These are phyloP conservation scores for Leccinellum rugosiceps DNA, from an alignment of 768 basidiomycete genomes.

Conservation along the genomic window DNA sequence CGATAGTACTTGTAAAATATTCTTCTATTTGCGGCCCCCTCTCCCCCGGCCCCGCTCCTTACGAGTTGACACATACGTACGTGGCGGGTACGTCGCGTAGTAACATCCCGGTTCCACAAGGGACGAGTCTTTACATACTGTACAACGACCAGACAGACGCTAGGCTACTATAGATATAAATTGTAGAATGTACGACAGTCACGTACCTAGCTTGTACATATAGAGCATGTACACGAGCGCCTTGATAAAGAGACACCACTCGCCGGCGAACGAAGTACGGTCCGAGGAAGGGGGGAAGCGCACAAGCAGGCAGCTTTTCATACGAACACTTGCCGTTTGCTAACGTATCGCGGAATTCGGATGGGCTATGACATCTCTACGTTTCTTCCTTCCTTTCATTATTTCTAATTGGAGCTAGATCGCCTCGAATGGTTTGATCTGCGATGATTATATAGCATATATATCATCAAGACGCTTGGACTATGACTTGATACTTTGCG, in stretches of 20 bases:
- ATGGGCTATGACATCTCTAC: not conserved
- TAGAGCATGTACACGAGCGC: not conserved
- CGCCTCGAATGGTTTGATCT: conserved; percentile 14
- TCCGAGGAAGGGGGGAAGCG: not conserved
- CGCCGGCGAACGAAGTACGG: not conserved
- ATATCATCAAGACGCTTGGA: not conserved
- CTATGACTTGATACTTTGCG: not conserved
- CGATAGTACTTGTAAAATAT: too few relatives aligned
- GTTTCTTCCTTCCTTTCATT: not conserved
- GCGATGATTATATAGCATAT: conserved; percentile 17
- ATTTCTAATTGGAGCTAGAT: conserved; percentile 16
- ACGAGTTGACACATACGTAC: too few relatives aligned
- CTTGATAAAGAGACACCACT: not conserved
- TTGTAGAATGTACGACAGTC: not conserved
- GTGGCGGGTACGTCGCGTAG: too few relatives aligned
- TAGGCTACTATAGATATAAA: too few relatives aligned
- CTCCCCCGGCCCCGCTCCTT: too few relatives aligned
- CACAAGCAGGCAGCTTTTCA: not conserved
- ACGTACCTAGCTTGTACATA: not conserved
- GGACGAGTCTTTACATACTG: too few relatives aligned
- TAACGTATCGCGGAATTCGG: not conserved
- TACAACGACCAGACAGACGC: too few relatives aligned
- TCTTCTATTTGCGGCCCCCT: too few relatives aligned
- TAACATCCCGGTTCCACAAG: too few relatives aligned
- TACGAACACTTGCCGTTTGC: not conserved